Base-by-base conservation (phyloP, 2,329 filamentous ascomycete genomes). In the Cryphonectria radicalis region DNA sequence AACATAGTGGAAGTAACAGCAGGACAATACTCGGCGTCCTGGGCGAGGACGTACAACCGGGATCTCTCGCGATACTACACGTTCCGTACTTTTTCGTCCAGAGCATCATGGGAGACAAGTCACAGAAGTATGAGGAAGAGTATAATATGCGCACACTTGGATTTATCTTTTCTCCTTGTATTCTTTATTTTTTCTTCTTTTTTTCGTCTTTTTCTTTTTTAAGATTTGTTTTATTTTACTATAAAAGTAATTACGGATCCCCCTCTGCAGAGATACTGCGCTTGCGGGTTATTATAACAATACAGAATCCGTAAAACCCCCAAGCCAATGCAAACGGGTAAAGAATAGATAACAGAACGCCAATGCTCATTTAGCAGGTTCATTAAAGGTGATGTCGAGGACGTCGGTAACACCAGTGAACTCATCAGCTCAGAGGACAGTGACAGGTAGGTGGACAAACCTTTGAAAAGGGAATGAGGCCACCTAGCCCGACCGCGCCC, bases 321-420 rank as follows among this genome's bases (percentile, higher is more conserved):
- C 59, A 14, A 37, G 59, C 59, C 19, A 40, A 62, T 25, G 32
- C 32, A 62, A 10, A 62, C 8, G 19, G 32, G 35, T 35, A 7
- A 19, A 60, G 28, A 40, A 62, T 19, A 62, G 10, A 62, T 62
- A 40, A 40, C 59, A 62, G 32, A 40, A 62, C 59, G 32, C 59
- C 59, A 62, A 62, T 40, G 35, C 59, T 13, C 32, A 19, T 62
- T 62, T 40, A n/a, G 59, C 59, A 62, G 35, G 32, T 40, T 40
- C 59, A 62, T 62, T 22, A 40, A 40, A 19, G 14, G 25, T 32
- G 28, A 7, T 59, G 5, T 40, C n/a, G 35, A 37, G 19, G 35
- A 62, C 35, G 11, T n/a, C 59, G 59, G 59, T 50, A 40, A n/a
- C 59, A 40, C 13, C 32, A 32, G 59, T 40, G 32, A 8, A 28